Conservation (phyloP, 495 filamentous ascomycete genomes). For the Penicillium dipodomyicola region DNA sequence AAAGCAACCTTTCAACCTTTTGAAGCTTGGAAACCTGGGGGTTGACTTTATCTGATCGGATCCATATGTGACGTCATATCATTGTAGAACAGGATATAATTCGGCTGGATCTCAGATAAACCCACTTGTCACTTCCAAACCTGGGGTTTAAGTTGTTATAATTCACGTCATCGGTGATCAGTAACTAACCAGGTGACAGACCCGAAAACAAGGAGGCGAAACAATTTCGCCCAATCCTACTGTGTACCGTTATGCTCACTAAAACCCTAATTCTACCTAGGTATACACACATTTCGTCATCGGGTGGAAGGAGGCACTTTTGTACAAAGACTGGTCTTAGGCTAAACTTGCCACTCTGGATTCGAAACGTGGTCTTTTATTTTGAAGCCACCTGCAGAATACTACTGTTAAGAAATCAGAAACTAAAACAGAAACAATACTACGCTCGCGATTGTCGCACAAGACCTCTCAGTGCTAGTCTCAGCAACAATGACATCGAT, state of each 20-base stretch:
- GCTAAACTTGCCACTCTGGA: background rate
- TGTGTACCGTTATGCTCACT: background rate
- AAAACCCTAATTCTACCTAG: background rate
- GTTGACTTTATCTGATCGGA: background rate
- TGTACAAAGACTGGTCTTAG: background rate
- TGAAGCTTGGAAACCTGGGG: background rate
- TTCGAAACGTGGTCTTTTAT: no score
- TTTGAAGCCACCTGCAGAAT: background rate
- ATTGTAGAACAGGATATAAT: background rate
- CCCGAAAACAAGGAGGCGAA: background rate
- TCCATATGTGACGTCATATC: background rate
- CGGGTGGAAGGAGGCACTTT: background rate
- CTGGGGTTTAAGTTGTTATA: background rate
- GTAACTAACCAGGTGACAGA: background rate
- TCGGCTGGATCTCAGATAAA: no score
- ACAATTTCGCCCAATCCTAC: background rate
- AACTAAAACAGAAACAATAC: no score
- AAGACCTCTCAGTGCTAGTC: background rate
- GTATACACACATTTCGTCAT: background rate
- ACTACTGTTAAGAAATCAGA: background rate
- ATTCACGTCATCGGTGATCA: conserved; percentile 1
- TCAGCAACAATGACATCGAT: conserved; percentile 19
- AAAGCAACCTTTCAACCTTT: background rate
- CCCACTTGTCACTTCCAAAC: no score
- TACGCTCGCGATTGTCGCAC: background rate